These are phyloP conservation scores for Rhodotorula babjevae DNA, from an alignment of 768 basidiomycete genomes.

Conservation along the genomic window DNA sequence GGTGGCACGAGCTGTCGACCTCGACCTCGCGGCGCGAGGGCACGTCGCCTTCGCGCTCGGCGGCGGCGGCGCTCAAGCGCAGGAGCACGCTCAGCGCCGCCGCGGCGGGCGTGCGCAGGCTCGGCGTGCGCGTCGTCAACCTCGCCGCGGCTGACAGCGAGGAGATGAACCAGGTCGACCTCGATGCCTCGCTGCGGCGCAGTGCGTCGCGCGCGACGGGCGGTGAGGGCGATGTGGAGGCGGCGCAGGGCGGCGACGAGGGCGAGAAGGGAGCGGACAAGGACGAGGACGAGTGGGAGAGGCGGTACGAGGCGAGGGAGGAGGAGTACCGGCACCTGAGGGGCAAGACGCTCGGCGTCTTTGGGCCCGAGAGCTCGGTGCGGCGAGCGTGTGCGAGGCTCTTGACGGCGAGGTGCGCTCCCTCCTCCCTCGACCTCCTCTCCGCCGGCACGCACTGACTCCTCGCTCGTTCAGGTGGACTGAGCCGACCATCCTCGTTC, in stretches of 20 bases:
- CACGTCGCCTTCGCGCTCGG: not conserved
- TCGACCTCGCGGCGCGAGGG: not conserved
- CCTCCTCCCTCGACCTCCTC: not conserved
- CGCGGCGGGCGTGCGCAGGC: constrained; percentile 47
- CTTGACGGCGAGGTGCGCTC: constrained; percentile 64
- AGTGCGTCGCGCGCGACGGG: not conserved
- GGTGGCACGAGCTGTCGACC: not conserved
- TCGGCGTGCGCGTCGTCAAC: constrained; percentile 77
- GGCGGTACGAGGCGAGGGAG: not conserved
- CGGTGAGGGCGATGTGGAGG: not conserved
- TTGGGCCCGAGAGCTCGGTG: constrained; percentile 65
- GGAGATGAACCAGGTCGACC: not conserved
- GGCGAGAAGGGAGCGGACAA: not conserved
- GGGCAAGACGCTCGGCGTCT: constrained; percentile 66
- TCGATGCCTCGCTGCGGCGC: not conserved
- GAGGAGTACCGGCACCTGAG: constrained; percentile 10
- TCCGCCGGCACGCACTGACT: too few relatives aligned
- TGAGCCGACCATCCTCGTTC: constrained; percentile 72
- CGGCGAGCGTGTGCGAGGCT: constrained; percentile 64
- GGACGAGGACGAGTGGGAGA: constrained; percentile 5
- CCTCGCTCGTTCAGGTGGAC: constrained; percentile 60
- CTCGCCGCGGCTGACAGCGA: constrained; percentile 52
- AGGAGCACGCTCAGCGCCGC: constrained; percentile 23
- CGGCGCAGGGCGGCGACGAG: too few relatives aligned
- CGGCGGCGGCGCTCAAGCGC: not conserved